Conservation (phyloP, 257 asterid species). For the Plantago major region DNA sequence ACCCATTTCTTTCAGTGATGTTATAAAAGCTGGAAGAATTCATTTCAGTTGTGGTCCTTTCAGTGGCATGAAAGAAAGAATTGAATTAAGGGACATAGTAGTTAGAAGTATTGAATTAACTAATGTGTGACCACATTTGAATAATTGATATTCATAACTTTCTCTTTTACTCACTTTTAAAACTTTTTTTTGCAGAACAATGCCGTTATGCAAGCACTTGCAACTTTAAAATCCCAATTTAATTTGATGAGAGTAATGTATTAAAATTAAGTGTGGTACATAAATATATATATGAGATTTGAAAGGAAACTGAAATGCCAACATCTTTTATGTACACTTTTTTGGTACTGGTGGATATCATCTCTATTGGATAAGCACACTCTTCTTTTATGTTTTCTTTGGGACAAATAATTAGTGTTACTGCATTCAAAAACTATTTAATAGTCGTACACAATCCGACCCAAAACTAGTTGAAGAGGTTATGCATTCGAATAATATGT, state of each 20-base stretch:
- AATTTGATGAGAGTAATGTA: background rate
- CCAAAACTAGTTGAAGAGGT: too few relatives aligned
- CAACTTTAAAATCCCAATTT: slow-evolving; percentile 15
- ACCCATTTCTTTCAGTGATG: slow-evolving; percentile 15
- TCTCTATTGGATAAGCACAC: too few relatives aligned
- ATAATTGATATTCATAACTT: background rate
- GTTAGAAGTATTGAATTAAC: background rate
- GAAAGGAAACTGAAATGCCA: background rate
- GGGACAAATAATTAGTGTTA: too few relatives aligned
- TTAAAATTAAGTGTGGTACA: background rate
- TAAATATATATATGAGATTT: background rate
- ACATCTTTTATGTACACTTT: too few relatives aligned
- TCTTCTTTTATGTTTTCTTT: too few relatives aligned
- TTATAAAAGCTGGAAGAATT: slow-evolving; percentile 30
- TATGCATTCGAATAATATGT: too few relatives aligned
- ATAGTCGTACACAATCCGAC: too few relatives aligned
- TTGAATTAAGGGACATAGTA: slow-evolving; percentile 3
- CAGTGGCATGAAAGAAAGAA: slow-evolving; percentile 7
- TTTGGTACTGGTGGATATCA: too few relatives aligned
- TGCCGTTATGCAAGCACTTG: slow-evolving; percentile 31
- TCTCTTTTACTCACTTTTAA: background rate
- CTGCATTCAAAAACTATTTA: too few relatives aligned
- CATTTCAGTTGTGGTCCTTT: slow-evolving; percentile 34
- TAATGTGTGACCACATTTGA: slow-evolving; percentile 15
- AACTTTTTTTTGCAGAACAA: background rate